A percentile compares a stretch with the other conserved stretches of the same genome.
These are phyloP conservation scores for Metarhizium brunneum DNA, from an alignment of 2,329 filamentous ascomycete genomes.

Conservation along the genomic window DNA sequence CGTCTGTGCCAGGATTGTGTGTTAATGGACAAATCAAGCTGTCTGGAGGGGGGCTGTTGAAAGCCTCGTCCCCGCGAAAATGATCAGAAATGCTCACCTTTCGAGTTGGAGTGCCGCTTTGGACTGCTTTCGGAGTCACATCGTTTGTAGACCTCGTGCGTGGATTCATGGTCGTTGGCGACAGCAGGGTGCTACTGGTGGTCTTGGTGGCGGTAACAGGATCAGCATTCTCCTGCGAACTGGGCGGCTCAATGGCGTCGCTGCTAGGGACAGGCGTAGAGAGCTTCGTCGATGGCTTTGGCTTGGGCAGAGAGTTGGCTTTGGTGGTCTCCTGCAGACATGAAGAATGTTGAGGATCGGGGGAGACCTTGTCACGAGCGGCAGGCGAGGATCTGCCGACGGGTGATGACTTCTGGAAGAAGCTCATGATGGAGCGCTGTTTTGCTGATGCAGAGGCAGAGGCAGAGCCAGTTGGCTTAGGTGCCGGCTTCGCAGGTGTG, in stretches of 20 bases:
- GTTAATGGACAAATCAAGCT: not conserved
- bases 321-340: conserved; percentile 32
- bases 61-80: too few species aligned
- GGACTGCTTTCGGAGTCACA: conserved; percentile 12
- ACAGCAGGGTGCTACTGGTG: conserved; percentile 17
- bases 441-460: conserved; percentile 23
- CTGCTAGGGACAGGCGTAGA: conserved; percentile 74
- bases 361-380: conserved; percentile 22
- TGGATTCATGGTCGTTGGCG: conserved; percentile 11
- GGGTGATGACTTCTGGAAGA: conserved; percentile 34
- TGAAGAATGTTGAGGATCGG: conserved; percentile 21
- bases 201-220: conserved; percentile 35
- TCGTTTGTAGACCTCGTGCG: conserved; percentile 15
- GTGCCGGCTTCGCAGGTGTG: conserved; percentile 4
- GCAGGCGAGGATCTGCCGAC: conserved; percentile 22
- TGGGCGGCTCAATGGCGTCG: conserved; percentile 58
- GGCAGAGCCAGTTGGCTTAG: conserved; percentile 4
- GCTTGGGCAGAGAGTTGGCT: conserved; percentile 27
- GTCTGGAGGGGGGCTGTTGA: not conserved
- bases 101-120: conserved; percentile 65
- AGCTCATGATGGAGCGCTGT: conserved; percentile 34
- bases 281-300: conserved; percentile 30
- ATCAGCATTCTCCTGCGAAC: conserved; percentile 59
- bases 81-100: conserved; percentile 45
- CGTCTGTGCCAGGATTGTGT: conserved; percentile 22